Evolutionary conservation across 2,329 filamentous ascomycete genomes (phyloP).

Genomic region (Botrytis aclada): DNA sequence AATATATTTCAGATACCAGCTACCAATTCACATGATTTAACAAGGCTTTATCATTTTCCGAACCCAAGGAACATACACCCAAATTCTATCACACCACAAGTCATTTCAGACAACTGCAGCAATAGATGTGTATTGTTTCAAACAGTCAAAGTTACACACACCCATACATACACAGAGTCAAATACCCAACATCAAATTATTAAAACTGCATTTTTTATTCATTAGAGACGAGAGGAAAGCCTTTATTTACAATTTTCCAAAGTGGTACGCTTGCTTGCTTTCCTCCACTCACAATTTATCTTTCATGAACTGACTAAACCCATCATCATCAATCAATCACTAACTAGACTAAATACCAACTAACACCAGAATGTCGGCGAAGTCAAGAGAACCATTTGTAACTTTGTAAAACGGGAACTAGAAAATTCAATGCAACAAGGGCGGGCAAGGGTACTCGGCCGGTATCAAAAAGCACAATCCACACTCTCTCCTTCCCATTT

Average conservation of each 20-base stretch:
- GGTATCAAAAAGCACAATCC: conserved; percentile 20
- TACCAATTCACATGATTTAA: background rate
- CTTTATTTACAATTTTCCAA: conserved; percentile 20
- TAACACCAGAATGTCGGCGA: conserved; percentile 18
- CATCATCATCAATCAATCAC: conserved; percentile 14
- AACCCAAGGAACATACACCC: background rate
- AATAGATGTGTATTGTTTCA: background rate
- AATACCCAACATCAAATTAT: background rate
- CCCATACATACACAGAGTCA: background rate
- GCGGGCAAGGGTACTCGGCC: conserved; percentile 21
- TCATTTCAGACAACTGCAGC: background rate
- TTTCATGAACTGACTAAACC: conserved; percentile 8
- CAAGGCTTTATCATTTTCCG: background rate
- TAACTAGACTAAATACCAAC: conserved; percentile 15
- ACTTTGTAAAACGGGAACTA: conserved; percentile 20
- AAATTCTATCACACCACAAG: background rate
- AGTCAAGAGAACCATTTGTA: conserved; percentile 19
- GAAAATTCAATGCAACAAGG: conserved; percentile 19
- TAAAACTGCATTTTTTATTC: conserved; percentile 5
- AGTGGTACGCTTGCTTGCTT: conserved; percentile 17
- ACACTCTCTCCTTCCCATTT: conserved; percentile 10
- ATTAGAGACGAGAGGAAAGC: conserved; percentile 5
- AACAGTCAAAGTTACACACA: background rate
- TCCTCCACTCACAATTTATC: conserved; percentile 11
- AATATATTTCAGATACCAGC: background rate